Evolutionary conservation across 75 land plant species (phyloP), one percentile per base, ranked within the genome.

Genomic region (Pseudotsuga menziesii): DNA sequence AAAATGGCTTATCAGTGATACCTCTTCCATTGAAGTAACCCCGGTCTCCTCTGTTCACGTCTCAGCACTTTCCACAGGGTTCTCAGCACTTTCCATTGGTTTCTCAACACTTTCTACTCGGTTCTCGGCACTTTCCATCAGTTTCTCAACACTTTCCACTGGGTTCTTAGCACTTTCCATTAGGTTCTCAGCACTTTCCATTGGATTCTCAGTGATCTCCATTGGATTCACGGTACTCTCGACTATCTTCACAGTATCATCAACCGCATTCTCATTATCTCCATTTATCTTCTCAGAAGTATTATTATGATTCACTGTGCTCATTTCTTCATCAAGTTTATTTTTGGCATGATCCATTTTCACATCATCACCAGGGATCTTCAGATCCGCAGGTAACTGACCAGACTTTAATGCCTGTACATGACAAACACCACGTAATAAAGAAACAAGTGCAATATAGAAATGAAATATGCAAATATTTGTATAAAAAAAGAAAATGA

Each of bases 331-430:
- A 44, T 44, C 52, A 44, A 7, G 52, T 44, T 44, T 8, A 44
- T 44, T 7, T 44, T 44, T 44, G 52, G 52, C 61, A 59, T 57
- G 17, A 41, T 73, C 57, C 44, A 25, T 55, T 73, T 73, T 73
- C 56, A 55, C 22, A 55, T 75, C 84, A 75, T 85, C 82, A 22
- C 78, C 87, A 19, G 76, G 29, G 71, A 84, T 70, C 56, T 64
- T 83, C 52, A 94, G 79, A 70, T 94, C 95, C 57, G 91, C 89
- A 72, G 93, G 97, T 59, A 92, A 77, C 78, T 94, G 95, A 25
- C 97, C 97, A n/a, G 90, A 83, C 82, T 85, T 90, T 52, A 92
- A 73, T 27, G 92, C 97, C 97, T 94, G 73, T 57, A 57, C 56
- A 62, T 60, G 22, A 17, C 56, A 76, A 32, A 76, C 7, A 32